Evolutionary conservation across 129 eudicot species (phyloP), one percentile per base, ranked within the genome.

Genomic region (Calendula officinalis): DNA sequence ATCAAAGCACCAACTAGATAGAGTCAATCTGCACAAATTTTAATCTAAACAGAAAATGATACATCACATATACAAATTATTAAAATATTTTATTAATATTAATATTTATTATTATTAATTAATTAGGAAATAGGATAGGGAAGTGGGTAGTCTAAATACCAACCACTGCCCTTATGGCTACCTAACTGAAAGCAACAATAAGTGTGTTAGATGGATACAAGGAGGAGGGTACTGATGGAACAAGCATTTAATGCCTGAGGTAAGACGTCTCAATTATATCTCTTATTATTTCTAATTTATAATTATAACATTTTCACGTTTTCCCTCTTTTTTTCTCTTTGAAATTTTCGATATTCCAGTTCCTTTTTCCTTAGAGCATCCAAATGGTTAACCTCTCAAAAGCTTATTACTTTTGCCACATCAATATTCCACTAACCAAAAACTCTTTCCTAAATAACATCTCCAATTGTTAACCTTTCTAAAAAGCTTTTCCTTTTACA

Each of bases 111-210:
- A 22, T 22, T 40, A 40, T 8, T 22, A 12, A 17, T 62, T 45
- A 54, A 62, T 45, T 27, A 7, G 63, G 14, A 72, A 54, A 62
- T 16, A 63, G 64, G 77, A 54, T 63, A 72, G 70, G 70, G 70
- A 71, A 72, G 64, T 63, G 64, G 77, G 70, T 72, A 72, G 77
- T 72, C 70, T 72, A 72, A 48, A 68, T 62, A 73, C 79, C 83
- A 78, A 78, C 83, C 60, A 68, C 79, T 78, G 75, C 83, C 40
- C 79, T 74, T 61, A 72, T 36, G 77, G 66, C 78, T 67, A 78
- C 79, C 83, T 68, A 68, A 78, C 76, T 69, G 79, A 73, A 63
- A 56, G 79, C 65, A 73, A 78, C 83, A 73, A 67, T 63, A 63
- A 72, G 77, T 72, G 76, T 62, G 71, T 72, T 63, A 57, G 77